Conservation (phyloP, 1,139 yeast species). For the Debaryomyces psychrophilus region DNA sequence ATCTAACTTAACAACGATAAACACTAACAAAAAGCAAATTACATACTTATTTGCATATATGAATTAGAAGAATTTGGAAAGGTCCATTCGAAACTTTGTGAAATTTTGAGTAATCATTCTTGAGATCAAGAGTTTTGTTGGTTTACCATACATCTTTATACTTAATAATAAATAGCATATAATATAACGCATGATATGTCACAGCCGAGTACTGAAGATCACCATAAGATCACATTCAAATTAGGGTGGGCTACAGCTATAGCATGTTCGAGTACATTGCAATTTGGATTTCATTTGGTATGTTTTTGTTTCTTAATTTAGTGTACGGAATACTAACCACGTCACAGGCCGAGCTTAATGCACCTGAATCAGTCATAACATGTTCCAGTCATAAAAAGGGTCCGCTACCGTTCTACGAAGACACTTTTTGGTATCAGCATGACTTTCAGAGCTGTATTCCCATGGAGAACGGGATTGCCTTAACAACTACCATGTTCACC, state of each 20-base stretch:
- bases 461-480: conserved; percentile 28
- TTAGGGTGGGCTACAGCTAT: conserved; percentile 44
- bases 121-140: not conserved
- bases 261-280: conserved; percentile 75
- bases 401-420: conserved; percentile 25
- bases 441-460: conserved; percentile 35
- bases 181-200: not conserved
- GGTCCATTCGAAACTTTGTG: not conserved
- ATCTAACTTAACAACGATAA: too few relatives aligned
- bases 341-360: conserved; percentile 70
- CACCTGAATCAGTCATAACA: conserved; percentile 69
- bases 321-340: not conserved
- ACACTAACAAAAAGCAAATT: too few relatives aligned
- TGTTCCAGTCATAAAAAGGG: conserved; percentile 36
- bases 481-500: conserved; percentile 41
- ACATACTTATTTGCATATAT: too few relatives aligned
- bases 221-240: conserved; percentile 20
- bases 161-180: not conserved
- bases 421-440: conserved; percentile 31
- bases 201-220: not conserved
- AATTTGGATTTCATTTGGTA: conserved; percentile 81
- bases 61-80: not conserved
- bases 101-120: not conserved
- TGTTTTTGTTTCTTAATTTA: not conserved
- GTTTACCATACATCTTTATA: not conserved